These are phyloP conservation scores for Fusarium tanahbumbuense DNA, from an alignment of 2,329 filamentous ascomycete species.

Conservation along the genomic window DNA sequence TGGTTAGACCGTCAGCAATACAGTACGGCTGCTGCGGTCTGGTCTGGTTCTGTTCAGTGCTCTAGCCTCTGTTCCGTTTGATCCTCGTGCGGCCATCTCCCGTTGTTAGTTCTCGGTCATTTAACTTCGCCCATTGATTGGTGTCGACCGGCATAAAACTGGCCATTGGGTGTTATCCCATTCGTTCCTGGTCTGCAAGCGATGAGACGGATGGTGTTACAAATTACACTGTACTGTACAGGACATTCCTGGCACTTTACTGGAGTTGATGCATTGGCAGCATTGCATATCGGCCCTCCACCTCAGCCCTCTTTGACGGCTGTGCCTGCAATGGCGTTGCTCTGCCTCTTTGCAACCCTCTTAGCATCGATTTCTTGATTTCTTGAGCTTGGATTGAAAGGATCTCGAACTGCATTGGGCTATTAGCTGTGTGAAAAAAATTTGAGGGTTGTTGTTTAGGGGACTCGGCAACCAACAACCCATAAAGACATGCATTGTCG, in stretches of 20 bases:
- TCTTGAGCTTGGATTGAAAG: background rate
- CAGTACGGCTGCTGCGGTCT: slow-evolving; percentile 2
- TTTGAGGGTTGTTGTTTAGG: background rate
- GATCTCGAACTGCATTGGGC: slow-evolving; percentile 1
- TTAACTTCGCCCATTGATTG: slow-evolving; percentile 1
- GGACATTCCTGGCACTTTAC: background rate
- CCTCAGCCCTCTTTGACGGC: slow-evolving; percentile 47
- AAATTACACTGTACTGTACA: background rate
- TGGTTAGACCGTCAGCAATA: slow-evolving; percentile 27
- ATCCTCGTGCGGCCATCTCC: slow-evolving; percentile 30
- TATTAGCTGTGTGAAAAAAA: slow-evolving; percentile 2
- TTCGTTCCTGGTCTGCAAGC: slow-evolving; percentile 11
- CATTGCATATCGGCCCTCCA: slow-evolving; percentile 44
- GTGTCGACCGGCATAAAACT: slow-evolving; percentile 17
- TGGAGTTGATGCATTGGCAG: slow-evolving; percentile 36
- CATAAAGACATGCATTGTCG: background rate
- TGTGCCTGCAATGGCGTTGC: slow-evolving; percentile 43
- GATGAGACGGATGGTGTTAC: slow-evolving; percentile 22
- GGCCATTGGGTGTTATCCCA: slow-evolving; percentile 6
- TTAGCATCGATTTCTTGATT: background rate
- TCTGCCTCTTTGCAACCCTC: slow-evolving; percentile 37
- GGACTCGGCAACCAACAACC: slow-evolving; percentile 2
- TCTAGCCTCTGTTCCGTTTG: slow-evolving; percentile 12
- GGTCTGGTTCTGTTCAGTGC: slow-evolving; percentile 3
- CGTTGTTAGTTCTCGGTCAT: slow-evolving; percentile 13